Conservation (phyloP, 805 yeast genomes). For the Candida khao-thaluensis region DNA sequence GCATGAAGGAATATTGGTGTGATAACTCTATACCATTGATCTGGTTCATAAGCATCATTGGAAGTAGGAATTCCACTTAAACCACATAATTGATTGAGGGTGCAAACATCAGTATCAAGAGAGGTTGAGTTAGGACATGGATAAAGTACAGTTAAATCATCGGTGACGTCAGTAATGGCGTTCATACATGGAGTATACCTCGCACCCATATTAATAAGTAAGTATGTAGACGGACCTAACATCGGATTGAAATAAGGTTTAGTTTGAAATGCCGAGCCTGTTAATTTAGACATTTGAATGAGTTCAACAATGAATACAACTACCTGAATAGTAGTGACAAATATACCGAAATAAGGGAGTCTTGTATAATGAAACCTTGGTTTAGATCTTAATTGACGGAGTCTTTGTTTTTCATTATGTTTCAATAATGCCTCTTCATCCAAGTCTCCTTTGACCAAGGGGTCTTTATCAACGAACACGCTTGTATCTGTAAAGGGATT, state of each 20-base stretch:
- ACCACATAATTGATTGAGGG: slow-evolving; percentile 59
- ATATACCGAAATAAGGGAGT: slow-evolving; percentile 41
- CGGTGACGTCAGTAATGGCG: slow-evolving; percentile 47
- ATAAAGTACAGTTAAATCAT: slow-evolving; percentile 43
- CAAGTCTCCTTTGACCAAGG: no score
- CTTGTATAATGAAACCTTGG: slow-evolving; percentile 38
- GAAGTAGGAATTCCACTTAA: slow-evolving; percentile 45
- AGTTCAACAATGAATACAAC: slow-evolving; percentile 63
- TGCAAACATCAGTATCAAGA: slow-evolving; percentile 53
- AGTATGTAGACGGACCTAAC: slow-evolving; percentile 72
- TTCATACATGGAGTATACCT: slow-evolving; percentile 73
- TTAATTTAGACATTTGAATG: slow-evolving; percentile 52
- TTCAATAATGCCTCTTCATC: slow-evolving; percentile 16
- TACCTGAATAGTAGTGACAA: slow-evolving; percentile 47
- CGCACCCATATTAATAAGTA: slow-evolving; percentile 68
- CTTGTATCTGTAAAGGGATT: not conserved
- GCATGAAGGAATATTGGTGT: slow-evolving; percentile 76
- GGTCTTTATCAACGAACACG: slow-evolving; percentile 8
- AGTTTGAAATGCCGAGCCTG: slow-evolving; percentile 66
- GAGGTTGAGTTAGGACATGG: slow-evolving; percentile 73
- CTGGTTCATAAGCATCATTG: slow-evolving; percentile 40
- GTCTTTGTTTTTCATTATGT: slow-evolving; percentile 24
- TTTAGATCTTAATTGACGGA: slow-evolving; percentile 22
- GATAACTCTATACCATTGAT: slow-evolving; percentile 69
- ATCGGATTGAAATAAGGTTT: slow-evolving; percentile 74